phyloP scores from a whole-genome alignment of 768 basidiomycete genomes.

The Kwoniella europaea region DNA sequence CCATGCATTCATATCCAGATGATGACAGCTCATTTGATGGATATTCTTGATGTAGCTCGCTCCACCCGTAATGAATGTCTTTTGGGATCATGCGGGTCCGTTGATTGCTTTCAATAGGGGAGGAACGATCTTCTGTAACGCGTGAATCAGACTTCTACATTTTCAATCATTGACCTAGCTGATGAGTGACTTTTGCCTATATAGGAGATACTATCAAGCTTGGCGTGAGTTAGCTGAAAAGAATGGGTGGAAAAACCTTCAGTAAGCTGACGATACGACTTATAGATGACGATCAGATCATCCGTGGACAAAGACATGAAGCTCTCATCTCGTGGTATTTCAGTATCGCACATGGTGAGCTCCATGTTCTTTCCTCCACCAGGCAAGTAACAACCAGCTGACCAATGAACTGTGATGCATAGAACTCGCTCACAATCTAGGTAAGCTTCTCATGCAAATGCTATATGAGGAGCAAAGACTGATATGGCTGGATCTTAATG shows the following conservation, averaged over 20 bases:
- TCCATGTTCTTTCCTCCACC: background rate
- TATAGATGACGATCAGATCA: constrained; percentile 73
- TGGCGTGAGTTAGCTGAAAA: constrained; percentile 71
- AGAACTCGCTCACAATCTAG: constrained; percentile 47
- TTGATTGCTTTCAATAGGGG: constrained; percentile 92
- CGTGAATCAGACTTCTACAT: constrained; percentile 27
- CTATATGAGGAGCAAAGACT: background rate
- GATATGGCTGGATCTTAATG: background rate
- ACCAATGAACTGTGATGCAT: background rate
- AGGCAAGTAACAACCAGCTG: background rate
- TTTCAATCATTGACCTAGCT: background rate
- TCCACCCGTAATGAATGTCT: constrained; percentile 76
- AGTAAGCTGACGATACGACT: constrained; percentile 67
- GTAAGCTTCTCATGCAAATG: constrained; percentile 20
- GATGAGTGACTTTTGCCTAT: background rate
- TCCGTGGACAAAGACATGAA: constrained; percentile 63
- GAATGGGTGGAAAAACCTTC: no score
- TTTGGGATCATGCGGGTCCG: constrained; percentile 78
- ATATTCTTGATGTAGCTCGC: constrained; percentile 62
- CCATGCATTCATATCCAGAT: no score
- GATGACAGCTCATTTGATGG: background rate
- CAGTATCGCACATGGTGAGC: constrained; percentile 75
- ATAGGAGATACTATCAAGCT: constrained; percentile 75
- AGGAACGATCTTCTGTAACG: constrained; percentile 84
- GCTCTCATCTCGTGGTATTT: constrained; percentile 92